phyloP scores from a whole-genome alignment of 116 monocot species.

The Cymodocea nodosa region DNA sequence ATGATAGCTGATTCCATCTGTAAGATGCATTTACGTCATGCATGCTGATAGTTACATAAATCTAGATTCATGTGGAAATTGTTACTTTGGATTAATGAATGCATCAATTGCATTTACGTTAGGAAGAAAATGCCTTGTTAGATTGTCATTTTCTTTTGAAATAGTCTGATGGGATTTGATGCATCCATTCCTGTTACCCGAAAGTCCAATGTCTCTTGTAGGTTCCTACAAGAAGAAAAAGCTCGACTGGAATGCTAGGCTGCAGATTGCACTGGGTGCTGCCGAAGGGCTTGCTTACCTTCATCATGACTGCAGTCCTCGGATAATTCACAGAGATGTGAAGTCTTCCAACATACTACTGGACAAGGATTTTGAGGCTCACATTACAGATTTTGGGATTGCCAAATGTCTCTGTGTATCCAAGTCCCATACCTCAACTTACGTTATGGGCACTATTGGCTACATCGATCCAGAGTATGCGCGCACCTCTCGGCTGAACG shows the following conservation, averaged over 20 bases:
- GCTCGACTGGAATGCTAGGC: conserved; percentile 63
- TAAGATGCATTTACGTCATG: too few species aligned
- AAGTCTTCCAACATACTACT: conserved; percentile 94
- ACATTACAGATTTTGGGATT: conserved; percentile 93
- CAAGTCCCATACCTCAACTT: conserved; percentile 88
- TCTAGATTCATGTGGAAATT: too few species aligned
- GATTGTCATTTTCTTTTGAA: not conserved
- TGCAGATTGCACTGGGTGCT: conserved; percentile 72
- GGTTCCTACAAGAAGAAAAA: conserved; percentile 72
- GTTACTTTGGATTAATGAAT: too few species aligned
- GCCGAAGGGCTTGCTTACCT: conserved; percentile 89
- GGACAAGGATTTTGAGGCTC: conserved; percentile 83
- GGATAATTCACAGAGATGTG: conserved; percentile 87
- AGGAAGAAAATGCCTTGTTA: too few species aligned
- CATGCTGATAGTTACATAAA: too few species aligned
- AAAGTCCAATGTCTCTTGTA: not conserved
- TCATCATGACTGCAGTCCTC: conserved; percentile 88
- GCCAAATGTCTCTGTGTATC: conserved; percentile 78
- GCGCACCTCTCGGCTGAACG: conserved; percentile 80
- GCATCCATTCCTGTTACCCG: not conserved
- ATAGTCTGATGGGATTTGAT: too few species aligned
- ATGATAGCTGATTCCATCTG: too few species aligned
- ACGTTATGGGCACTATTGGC: conserved; percentile 96
- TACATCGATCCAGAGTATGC: conserved; percentile 98
- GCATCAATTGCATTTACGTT: too few species aligned